A percentile compares a stretch with the other conserved stretches of the same genome.
phyloP scores from a whole-genome alignment of 2,329 filamentous ascomycete species.

The Metarhizium rileyi region DNA sequence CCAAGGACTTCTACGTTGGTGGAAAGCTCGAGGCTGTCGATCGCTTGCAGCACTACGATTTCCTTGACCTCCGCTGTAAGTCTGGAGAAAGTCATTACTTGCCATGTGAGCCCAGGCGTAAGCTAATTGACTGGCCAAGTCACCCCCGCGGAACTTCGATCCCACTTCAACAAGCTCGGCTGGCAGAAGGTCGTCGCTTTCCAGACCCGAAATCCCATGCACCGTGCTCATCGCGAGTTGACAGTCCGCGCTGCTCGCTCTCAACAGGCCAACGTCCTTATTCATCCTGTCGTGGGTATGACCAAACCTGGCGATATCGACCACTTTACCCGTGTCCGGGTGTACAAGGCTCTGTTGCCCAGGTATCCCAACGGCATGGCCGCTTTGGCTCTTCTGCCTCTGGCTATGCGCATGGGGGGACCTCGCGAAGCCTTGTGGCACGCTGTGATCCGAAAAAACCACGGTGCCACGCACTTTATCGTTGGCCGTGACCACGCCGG shows the following conservation, averaged over 20 bases:
- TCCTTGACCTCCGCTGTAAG: constrained; percentile 88
- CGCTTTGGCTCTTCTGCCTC: constrained; percentile 82
- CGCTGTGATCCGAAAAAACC: constrained; percentile 99
- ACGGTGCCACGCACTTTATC: constrained; percentile 98
- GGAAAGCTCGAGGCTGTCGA: constrained; percentile 94
- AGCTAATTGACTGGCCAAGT: constrained; percentile 36
- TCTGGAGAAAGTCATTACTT: constrained; percentile 5
- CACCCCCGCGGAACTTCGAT: constrained; percentile 85
- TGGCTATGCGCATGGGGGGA: constrained; percentile 99
- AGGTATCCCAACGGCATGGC: constrained; percentile 99
- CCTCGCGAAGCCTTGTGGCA: constrained; percentile 99
- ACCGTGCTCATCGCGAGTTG: constrained; percentile 94
- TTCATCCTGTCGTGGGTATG: constrained; percentile 95
- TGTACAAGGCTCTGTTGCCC: constrained; percentile 93
- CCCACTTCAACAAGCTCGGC: constrained; percentile 98
- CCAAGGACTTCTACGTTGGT: constrained; percentile 84
- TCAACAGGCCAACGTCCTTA: constrained; percentile 96
- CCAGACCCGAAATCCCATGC: constrained; percentile 99
- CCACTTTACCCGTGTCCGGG: constrained; percentile 97
- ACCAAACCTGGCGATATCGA: constrained; percentile 99
- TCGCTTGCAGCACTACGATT: constrained; percentile 96
- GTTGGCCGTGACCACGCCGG: constrained; percentile 97
- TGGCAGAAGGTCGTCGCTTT: constrained; percentile 97
- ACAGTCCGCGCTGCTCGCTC: constrained; percentile 93
- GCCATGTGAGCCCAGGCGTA: neutral